Percentiles rank a stretch among this genome's conserved stretches.
Conservation (phyloP, 2,329 filamentous ascomycete species). For the Onygena corvina region DNA sequence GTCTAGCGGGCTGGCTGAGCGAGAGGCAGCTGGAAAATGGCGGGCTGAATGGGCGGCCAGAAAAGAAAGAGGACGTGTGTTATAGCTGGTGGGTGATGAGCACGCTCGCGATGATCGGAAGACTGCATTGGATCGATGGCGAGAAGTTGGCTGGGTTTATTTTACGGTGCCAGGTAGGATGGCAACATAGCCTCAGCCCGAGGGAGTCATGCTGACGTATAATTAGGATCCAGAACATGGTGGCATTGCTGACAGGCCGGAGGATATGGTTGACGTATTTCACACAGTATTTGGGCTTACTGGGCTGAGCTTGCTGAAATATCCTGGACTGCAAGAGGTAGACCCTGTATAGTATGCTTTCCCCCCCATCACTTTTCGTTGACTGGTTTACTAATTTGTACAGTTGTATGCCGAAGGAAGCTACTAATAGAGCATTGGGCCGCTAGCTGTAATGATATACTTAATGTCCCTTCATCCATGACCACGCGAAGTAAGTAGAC, state of each 20-base stretch:
- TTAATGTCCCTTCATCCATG: neutral
- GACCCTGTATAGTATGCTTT: constrained; percentile 68
- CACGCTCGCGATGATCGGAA: constrained; percentile 77
- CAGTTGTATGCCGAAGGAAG: constrained; percentile 60
- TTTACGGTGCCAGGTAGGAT: constrained; percentile 59
- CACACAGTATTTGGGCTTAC: constrained; percentile 85
- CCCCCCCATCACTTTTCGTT: constrained; percentile 5
- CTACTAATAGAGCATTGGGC: constrained; percentile 48
- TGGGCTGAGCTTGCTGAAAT: constrained; percentile 71
- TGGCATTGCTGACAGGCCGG: constrained; percentile 79
- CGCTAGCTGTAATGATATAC: constrained; percentile 21
- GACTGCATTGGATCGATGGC: constrained; percentile 85
- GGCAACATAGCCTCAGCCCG: neutral
- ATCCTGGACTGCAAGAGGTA: constrained; percentile 63
- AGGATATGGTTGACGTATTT: constrained; percentile 94
- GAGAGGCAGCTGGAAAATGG: constrained; percentile 80
- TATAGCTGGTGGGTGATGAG: constrained; percentile 99
- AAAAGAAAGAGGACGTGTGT: constrained; percentile 93
- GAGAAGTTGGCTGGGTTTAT: constrained; percentile 71
- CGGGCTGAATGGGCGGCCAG: constrained; percentile 83
- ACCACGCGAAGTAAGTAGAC: neutral
- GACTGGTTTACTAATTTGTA: constrained; percentile 4
- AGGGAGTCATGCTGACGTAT: neutral
- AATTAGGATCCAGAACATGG: constrained; percentile 60
- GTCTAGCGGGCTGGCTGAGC: constrained; percentile 78